Evolutionary conservation across 1,284 basidiomycete species (phyloP), one percentile per base, ranked within the genome.

Genomic region (Takashimella koratensis): DNA sequence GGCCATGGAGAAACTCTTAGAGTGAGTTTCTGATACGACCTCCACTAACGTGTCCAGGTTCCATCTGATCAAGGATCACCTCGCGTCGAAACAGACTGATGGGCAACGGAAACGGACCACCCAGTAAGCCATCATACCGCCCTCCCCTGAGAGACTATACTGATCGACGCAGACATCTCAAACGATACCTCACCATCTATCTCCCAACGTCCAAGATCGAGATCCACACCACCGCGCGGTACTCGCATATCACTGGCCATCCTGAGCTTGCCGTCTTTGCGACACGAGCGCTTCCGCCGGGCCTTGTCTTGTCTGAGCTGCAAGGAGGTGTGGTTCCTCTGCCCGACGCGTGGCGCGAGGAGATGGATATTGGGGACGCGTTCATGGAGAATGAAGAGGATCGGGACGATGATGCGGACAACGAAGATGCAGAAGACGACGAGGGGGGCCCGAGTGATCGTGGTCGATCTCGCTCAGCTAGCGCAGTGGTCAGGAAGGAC

Each of bases 211-310:
- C 73, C 0, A 64, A 74, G 5, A 49, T 76, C 41, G 75, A 76
- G 40, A 70, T 76, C 16, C 63, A 68, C 43, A 63, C 65, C 1
- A 76, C 75, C 1, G 56, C 65, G 19, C 62, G 74, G 8, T 76
- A 76, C 53, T 58, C 64, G 1, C 55, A 61, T 43, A 62, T 72
- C 12, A 70, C 70, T 5, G 65, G 68, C 1, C 73, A 75, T 42
- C 57, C 65, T 19, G 73, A 76, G 54, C 58, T 76, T 8, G 75
- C 68, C 6, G 68, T 76, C 3, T 72, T 63, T 45, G 72, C 75
- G 6, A 75, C 72, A 0, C 46, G 58, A 8, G 60, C 65, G 10
- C 54, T 76, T 1, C 41, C 63, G 2, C 55, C 61, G 5, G 66
- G 65, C 1, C 45, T 51, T 8, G 61, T 70, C 20, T 51, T 75